Percentiles rank a stretch among this genome's conserved stretches.
phyloP scores from a whole-genome alignment of 371 early-diverging fungal species.

The Rhizopus delemar region DNA sequence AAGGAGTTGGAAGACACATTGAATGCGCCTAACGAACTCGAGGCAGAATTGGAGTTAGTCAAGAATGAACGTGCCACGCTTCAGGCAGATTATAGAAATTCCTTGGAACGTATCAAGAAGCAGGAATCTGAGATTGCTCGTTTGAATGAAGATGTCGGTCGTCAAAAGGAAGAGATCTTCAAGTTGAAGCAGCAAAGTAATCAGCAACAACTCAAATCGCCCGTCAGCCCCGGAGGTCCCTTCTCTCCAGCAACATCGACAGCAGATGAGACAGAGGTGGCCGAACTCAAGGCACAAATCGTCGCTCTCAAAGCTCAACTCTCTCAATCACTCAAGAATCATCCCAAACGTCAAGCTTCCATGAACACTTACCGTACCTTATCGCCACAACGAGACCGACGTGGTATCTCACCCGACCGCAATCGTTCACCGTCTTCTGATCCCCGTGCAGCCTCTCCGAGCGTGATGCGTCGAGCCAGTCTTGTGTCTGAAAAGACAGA shows the following conservation, averaged over 20 bases:
- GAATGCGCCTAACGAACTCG: slow-evolving; percentile 56
- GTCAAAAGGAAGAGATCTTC: slow-evolving; percentile 72
- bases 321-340: slow-evolving; percentile 40
- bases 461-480: slow-evolving; percentile 40
- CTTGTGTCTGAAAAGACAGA: slow-evolving; percentile 11
- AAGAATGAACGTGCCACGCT: slow-evolving; percentile 53
- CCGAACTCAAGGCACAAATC: slow-evolving; percentile 55
- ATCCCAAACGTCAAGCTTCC: slow-evolving; percentile 48
- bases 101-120: slow-evolving; percentile 59
- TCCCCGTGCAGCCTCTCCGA: slow-evolving; percentile 45
- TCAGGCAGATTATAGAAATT: slow-evolving; percentile 51
- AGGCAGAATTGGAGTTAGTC: slow-evolving; percentile 59
- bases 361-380: slow-evolving; percentile 37
- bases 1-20: slow-evolving; percentile 49
- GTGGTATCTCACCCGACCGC: slow-evolving; percentile 41
- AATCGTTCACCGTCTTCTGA: slow-evolving; percentile 29
- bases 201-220: slow-evolving; percentile 18
- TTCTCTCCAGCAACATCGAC: slow-evolving; percentile 8
- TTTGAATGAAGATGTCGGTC: slow-evolving; percentile 58
- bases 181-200: slow-evolving; percentile 51
- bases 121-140: slow-evolving; percentile 70
- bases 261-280: slow-evolving; percentile 37
- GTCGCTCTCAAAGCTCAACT: slow-evolving; percentile 56
- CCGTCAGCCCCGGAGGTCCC: slow-evolving; percentile 22
- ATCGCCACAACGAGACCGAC: slow-evolving; percentile 41